A percentile compares a stretch with the other conserved stretches of the same genome.
Conservation (phyloP, 805 yeast species). For the Candida oleophila region DNA sequence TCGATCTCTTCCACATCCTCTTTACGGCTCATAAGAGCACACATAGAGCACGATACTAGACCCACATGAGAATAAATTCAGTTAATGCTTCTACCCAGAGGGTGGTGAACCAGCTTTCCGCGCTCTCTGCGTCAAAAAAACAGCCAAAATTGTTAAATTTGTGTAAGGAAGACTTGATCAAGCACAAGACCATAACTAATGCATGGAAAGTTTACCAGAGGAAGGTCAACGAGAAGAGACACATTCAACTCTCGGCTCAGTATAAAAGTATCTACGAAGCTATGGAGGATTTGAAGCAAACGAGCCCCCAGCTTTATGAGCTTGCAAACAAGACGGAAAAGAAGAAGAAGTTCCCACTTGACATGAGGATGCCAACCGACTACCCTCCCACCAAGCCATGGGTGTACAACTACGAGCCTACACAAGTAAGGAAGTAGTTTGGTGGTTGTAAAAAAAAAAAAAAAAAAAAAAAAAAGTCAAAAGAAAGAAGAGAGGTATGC, state of each 20-base stretch:
- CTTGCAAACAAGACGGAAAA: slow-evolving; percentile 59
- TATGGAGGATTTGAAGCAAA: slow-evolving; percentile 60
- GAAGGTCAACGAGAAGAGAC: slow-evolving; percentile 44
- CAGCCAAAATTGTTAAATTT: slow-evolving; percentile 80
- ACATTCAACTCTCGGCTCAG: slow-evolving; percentile 52
- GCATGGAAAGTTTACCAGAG: slow-evolving; percentile 76
- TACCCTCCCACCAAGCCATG: slow-evolving; percentile 82
- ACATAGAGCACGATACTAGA: neutral
- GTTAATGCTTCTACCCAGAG: slow-evolving; percentile 39
- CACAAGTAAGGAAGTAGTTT: neutral
- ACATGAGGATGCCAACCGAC: slow-evolving; percentile 84
- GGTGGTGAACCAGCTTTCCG: slow-evolving; percentile 64
- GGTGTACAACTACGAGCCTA: slow-evolving; percentile 50
- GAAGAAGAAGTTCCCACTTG: slow-evolving; percentile 72
- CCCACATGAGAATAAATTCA: slow-evolving; percentile 24
- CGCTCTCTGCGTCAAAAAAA: slow-evolving; percentile 81
- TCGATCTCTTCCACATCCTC: too few relatives aligned
- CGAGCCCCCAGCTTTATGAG: slow-evolving; percentile 55
- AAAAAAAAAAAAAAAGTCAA: too few relatives aligned
- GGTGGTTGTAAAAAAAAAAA: too few relatives aligned
- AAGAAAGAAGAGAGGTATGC: too few relatives aligned
- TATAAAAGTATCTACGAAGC: slow-evolving; percentile 67
- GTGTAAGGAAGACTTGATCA: slow-evolving; percentile 75
- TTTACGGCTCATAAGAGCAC: too few relatives aligned
- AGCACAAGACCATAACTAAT: slow-evolving; percentile 76